These are phyloP conservation scores for Filosporella fistucella DNA, from an alignment of 495 filamentous ascomycete genomes.

Conservation along the genomic window DNA sequence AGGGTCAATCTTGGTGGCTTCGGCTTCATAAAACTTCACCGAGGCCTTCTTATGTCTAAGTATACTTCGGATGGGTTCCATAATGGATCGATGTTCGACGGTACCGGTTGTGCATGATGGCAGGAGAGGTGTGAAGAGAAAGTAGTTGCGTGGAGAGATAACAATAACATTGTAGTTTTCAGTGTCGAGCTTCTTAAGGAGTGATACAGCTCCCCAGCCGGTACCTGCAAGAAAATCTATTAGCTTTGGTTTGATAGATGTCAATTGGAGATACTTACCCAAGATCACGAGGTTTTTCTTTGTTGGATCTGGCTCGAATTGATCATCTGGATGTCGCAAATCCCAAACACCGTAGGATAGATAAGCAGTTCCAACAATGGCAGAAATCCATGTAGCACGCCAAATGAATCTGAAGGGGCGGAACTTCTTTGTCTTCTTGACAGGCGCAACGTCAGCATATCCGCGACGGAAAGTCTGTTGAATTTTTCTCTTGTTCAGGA, in stretches of 20 bases:
- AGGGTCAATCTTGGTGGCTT: constrained; percentile 93
- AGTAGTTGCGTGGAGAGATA: constrained; percentile 96
- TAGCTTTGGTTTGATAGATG: constrained; percentile 3
- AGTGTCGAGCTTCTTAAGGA: constrained; percentile 97
- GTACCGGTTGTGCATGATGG: constrained; percentile 95
- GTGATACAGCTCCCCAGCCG: constrained; percentile 93
- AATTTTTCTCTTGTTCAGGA: constrained; percentile 14
- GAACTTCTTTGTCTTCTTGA: constrained; percentile 28
- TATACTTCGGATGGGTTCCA: constrained; percentile 97
- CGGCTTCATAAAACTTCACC: constrained; percentile 97
- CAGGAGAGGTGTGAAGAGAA: constrained; percentile 96
- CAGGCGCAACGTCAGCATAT: constrained; percentile 24
- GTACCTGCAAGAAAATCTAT: constrained; percentile 56
- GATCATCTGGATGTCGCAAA: constrained; percentile 75
- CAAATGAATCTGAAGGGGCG: constrained; percentile 54
- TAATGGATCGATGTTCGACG: constrained; percentile 98
- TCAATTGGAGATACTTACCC: constrained; percentile 51
- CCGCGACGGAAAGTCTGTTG: constrained; percentile 19
- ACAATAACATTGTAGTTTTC: constrained; percentile 98
- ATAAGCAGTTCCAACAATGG: constrained; percentile 61
- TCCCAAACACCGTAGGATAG: constrained; percentile 78
- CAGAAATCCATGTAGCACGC: constrained; percentile 69
- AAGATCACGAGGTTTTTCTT: constrained; percentile 99
- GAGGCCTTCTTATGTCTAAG: constrained; percentile 84
- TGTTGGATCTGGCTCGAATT: constrained; percentile 70